Evolutionary conservation across 169 alveolate genomes (phyloP).

Genomic region (Amoebophrya sp.): DNA sequence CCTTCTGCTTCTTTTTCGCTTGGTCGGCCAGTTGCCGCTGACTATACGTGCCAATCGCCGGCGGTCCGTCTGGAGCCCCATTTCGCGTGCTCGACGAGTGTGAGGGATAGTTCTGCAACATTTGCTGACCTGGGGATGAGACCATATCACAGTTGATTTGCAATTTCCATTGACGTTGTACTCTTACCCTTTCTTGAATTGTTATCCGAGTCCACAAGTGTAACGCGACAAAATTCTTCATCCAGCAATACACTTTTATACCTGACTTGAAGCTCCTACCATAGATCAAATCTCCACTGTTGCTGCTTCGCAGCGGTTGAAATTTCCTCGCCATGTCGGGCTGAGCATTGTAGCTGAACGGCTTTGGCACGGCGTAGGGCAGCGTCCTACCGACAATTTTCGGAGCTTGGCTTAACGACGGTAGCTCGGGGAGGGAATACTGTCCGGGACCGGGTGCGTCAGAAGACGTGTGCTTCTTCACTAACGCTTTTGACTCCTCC

Average conservation of each 20-base stretch:
- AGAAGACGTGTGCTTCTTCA: not conserved
- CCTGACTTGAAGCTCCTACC: not conserved
- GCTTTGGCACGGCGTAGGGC: not conserved
- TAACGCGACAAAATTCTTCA: too few relatives aligned
- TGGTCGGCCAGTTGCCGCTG: not conserved
- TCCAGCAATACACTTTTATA: too few relatives aligned
- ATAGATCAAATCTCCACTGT: not conserved
- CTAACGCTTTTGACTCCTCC: not conserved
- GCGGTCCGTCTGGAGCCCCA: not conserved
- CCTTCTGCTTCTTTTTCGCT: not conserved
- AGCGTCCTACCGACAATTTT: not conserved
- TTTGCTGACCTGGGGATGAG: constrained; percentile 7
- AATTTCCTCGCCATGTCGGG: not conserved
- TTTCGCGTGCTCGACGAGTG: not conserved
- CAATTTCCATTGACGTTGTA: too few relatives aligned
- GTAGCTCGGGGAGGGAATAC: not conserved
- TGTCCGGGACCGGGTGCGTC: not conserved
- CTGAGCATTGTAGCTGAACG: not conserved
- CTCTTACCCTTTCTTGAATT: too few relatives aligned
- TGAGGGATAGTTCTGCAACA: not conserved
- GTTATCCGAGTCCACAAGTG: too few relatives aligned
- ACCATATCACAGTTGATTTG: too few relatives aligned
- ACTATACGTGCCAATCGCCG: not conserved
- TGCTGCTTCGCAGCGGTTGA: not conserved
- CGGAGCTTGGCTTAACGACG: not conserved